A percentile compares a stretch with the other conserved stretches of the same genome.
Evolutionary conservation across 352 stramenopile genomes (phyloP).

Genomic region (Phytophthora europaea): DNA sequence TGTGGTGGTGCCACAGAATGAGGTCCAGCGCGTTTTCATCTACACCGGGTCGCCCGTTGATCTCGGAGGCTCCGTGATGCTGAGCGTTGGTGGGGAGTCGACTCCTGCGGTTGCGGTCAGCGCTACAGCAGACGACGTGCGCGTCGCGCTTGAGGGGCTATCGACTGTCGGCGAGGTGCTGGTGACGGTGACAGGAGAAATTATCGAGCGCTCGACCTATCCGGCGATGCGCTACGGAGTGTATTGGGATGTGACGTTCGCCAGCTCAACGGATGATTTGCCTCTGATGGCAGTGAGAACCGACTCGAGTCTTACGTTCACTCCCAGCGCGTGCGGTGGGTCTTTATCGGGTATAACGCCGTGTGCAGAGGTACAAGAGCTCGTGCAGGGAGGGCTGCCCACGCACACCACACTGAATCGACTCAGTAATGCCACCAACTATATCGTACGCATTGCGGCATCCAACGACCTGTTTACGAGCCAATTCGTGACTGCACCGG

Average conservation of each 20-base stretch:
- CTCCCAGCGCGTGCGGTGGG: constrained; percentile 59
- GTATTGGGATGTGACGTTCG: constrained; percentile 79
- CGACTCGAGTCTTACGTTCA: constrained; percentile 41
- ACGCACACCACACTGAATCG: constrained; percentile 28
- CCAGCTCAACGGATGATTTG: constrained; percentile 40
- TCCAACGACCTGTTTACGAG: constrained; percentile 52
- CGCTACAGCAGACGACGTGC: constrained; percentile 54
- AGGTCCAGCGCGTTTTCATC: constrained; percentile 83
- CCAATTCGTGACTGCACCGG: constrained; percentile 26
- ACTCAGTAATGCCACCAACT: constrained; percentile 43
- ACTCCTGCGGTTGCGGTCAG: constrained; percentile 58
- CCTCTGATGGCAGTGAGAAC: constrained; percentile 60
- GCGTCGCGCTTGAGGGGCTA: constrained; percentile 68
- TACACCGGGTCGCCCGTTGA: constrained; percentile 71
- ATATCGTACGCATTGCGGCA: constrained; percentile 52
- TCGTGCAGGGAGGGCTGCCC: constrained; percentile 50
- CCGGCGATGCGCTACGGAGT: constrained; percentile 65
- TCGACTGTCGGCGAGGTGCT: constrained; percentile 64
- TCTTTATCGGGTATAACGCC: constrained; percentile 66
- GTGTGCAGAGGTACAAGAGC: constrained; percentile 51
- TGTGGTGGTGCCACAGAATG: constrained; percentile 34
- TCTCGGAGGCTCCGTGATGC: constrained; percentile 54
- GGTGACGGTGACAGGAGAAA: constrained; percentile 45
- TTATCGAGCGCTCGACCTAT: constrained; percentile 38
- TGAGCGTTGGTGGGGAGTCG: constrained; percentile 76